phyloP scores from a whole-genome alignment of 495 filamentous ascomycete species.

The Neurospora sp. region DNA sequence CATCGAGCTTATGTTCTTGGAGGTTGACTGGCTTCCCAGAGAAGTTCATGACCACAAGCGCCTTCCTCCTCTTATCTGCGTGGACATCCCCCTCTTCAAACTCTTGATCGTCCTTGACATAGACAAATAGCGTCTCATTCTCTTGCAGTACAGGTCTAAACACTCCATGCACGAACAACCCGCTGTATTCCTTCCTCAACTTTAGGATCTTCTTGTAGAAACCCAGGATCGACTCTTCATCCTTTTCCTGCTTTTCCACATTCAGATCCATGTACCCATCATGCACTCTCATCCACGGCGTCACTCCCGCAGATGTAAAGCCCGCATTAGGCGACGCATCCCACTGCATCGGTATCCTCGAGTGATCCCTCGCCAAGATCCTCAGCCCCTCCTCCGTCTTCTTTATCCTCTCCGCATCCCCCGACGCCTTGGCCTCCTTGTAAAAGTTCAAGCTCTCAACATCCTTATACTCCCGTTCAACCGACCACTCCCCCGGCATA shows the following conservation, averaged over 20 bases:
- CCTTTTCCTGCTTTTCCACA: conserved; percentile 27
- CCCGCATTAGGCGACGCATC: conserved; percentile 40
- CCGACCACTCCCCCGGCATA: conserved; percentile 46
- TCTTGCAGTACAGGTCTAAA: conserved; percentile 31
- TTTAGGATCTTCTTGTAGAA: conserved; percentile 38
- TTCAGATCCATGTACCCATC: conserved; percentile 36
- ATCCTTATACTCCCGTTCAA: conserved; percentile 54
- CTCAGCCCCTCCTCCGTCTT: conserved; percentile 31
- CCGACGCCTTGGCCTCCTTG: conserved; percentile 23
- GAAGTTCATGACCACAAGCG: conserved; percentile 13
- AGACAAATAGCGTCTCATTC: conserved; percentile 10
- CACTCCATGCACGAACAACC: conserved; percentile 52
- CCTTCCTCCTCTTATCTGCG: background rate
- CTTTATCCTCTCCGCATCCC: conserved; percentile 23
- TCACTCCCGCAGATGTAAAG: conserved; percentile 25
- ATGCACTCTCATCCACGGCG: conserved; percentile 46
- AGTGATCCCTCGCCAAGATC: conserved; percentile 49
- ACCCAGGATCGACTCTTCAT: conserved; percentile 27
- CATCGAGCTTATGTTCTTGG: background rate
- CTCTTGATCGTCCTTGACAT: conserved; percentile 2
- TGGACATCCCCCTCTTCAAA: background rate
- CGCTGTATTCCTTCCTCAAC: conserved; percentile 39
- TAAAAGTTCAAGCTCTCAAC: conserved; percentile 53
- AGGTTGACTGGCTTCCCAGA: background rate
- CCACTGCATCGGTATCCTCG: conserved; percentile 56